Conservation (phyloP, 352 stramenopile genomes). For the Globisporangium mamillatum region DNA sequence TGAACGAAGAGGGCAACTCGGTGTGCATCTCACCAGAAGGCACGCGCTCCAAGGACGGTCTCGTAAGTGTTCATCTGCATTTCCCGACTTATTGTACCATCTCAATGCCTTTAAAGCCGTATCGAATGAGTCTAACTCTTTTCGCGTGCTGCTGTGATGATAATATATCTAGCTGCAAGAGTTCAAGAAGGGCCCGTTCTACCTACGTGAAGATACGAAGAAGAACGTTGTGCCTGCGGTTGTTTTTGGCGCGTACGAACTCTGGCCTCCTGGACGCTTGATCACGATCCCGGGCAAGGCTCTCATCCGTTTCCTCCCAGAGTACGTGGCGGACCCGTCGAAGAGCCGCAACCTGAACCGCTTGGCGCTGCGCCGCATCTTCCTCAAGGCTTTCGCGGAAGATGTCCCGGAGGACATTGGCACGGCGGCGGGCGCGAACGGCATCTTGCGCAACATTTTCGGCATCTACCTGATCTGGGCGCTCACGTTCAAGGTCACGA, state of each 20-base stretch:
- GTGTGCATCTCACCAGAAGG: conserved; percentile 83
- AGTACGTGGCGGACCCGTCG: conserved; percentile 60
- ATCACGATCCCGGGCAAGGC: conserved; percentile 75
- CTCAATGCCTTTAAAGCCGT: neutral
- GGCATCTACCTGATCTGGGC: conserved; percentile 68
- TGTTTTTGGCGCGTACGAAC: conserved; percentile 78
- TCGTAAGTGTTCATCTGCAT: conserved; percentile 28
- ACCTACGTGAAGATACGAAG: conserved; percentile 77
- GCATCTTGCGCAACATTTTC: conserved; percentile 61
- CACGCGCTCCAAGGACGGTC: conserved; percentile 77
- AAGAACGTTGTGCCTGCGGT: conserved; percentile 78
- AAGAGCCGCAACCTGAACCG: conserved; percentile 83
- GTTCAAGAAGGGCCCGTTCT: conserved; percentile 88
- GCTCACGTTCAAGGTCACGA: conserved; percentile 62
- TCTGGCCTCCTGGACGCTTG: conserved; percentile 72
- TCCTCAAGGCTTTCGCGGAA: conserved; percentile 66
- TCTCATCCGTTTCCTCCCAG: conserved; percentile 69
- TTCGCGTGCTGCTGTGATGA: neutral
- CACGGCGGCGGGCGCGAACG: conserved; percentile 43
- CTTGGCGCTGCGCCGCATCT: conserved; percentile 74
- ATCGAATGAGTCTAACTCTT: conserved; percentile 1
- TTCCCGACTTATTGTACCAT: neutral
- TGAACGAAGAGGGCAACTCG: conserved; percentile 71
- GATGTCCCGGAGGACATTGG: conserved; percentile 71
- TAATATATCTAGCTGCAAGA: conserved; percentile 56